These are phyloP conservation scores for Tuber umbilicatum DNA, from an alignment of 495 filamentous ascomycete genomes.

Conservation along the genomic window DNA sequence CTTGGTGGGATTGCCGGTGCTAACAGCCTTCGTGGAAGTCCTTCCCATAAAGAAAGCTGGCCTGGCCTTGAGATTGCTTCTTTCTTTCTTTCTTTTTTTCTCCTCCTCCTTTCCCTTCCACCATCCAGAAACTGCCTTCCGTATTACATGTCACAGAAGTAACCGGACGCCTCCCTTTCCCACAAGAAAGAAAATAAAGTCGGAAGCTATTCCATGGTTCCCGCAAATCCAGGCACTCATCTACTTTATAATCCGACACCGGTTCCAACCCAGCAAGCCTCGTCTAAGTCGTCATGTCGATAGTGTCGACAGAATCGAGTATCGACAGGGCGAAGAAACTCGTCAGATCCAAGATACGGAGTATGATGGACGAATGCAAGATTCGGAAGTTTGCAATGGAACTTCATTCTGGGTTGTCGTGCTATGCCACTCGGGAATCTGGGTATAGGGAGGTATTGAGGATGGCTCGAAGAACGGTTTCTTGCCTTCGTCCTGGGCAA, in stretches of 20 bases:
- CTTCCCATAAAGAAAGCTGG: not conserved
- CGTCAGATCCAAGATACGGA: constrained; percentile 23
- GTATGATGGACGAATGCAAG: constrained; percentile 20
- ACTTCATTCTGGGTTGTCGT: constrained; percentile 23
- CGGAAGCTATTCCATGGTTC: constrained; percentile 23
- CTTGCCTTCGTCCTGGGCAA: constrained; percentile 22
- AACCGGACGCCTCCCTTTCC: not conserved
- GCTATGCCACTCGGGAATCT: constrained; percentile 5
- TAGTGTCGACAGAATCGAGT: constrained; percentile 21
- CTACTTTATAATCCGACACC: constrained; percentile 15
- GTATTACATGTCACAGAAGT: constrained; percentile 1
- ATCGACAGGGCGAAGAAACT: constrained; percentile 24
- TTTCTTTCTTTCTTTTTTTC: not conserved
- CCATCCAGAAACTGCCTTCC: not conserved
- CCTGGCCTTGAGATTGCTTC: not conserved
- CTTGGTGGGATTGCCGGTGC: constrained; percentile 24
- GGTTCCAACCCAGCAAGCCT: not conserved
- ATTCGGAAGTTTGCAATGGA: constrained; percentile 17
- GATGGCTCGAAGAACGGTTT: constrained; percentile 19
- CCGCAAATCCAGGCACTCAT: constrained; percentile 17
- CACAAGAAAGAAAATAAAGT: not conserved
- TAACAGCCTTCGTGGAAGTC: not conserved
- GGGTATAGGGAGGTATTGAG: constrained; percentile 26
- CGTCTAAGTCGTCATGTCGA: constrained; percentile 23
- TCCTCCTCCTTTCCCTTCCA: not conserved